Base-by-base conservation (phyloP, 257 asterid species). In the Hygrophila difformis region DNA sequence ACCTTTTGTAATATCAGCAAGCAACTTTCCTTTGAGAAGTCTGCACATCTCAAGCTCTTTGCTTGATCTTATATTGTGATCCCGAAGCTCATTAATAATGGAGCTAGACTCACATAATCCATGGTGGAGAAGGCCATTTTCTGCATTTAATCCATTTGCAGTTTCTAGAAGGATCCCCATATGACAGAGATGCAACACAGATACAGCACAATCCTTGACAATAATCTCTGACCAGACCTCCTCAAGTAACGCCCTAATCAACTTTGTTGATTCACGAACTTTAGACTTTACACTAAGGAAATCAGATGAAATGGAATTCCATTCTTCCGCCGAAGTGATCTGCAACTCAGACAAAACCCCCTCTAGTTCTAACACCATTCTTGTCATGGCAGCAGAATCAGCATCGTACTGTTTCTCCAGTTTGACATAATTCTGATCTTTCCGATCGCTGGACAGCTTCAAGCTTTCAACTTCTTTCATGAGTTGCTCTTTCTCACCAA, bases 161-260 rank as follows among this genome's bases (percentile, higher is more conserved):
- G 84, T 75, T 76, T 91, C 99, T 47, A 86, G 68, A 36, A 86
- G 76, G 66, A 77, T 67, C 47, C 99, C 99, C 81, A 83, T 64
- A 73, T 79, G 94, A 63, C 99, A 91, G 51, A 82, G 82, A 68
- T 91, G 95, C 73, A 86, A 66, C 50, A 82, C 93, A 12, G 96
- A 78, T 51, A 80, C 53, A 23, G 94, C 87, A 72, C 86, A 78
- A 39, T 91, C 96, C 77, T 80, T 91, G 54, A 73, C 61, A 39
- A 91, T 69, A 61, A 82, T 82, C 59, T 86, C 96, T 11, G 95
- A 80, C 96, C 96, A 91, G 42, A 86, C 69, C 53, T 82, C 95
- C 75, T 91, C 99, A 17, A 82, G 78, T 51, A 73, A 69, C 20
- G 74, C 72, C 79, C 71, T 81, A 44, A 78, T 57, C 47, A 46